Percentiles rank a stretch among this genome's conserved stretches.
These are phyloP conservation scores for Crucihimalaya himalaica DNA, from an alignment of 345 rosid species.

Conservation along the genomic window DNA sequence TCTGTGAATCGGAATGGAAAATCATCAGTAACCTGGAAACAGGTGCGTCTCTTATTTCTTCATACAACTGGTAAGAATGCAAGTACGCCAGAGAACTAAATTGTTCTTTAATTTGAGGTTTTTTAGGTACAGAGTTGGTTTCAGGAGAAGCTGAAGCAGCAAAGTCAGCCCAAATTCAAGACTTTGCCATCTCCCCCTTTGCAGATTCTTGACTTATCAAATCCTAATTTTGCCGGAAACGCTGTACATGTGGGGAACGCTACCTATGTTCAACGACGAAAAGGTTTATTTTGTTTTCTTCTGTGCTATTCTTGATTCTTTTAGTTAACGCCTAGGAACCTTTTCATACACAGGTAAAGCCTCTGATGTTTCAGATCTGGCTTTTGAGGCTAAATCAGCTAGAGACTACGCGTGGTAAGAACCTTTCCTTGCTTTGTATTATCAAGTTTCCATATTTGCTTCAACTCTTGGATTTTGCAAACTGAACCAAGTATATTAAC, in stretches of 20 bases:
- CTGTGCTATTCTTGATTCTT: slow-evolving; percentile 12
- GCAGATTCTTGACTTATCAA: slow-evolving; percentile 42
- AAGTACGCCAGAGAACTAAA: neutral
- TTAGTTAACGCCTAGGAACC: neutral
- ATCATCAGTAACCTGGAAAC: slow-evolving; percentile 62
- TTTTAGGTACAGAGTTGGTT: slow-evolving; percentile 74
- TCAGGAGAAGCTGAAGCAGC: slow-evolving; percentile 47
- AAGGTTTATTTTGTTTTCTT: slow-evolving; percentile 44
- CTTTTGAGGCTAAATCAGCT: slow-evolving; percentile 77
- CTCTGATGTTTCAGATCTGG: slow-evolving; percentile 57
- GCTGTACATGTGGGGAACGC: slow-evolving; percentile 13
- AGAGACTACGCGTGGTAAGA: slow-evolving; percentile 78
- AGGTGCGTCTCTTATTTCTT: slow-evolving; percentile 47
- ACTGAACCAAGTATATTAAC: neutral
- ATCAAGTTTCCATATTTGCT: neutral
- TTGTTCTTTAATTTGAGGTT: slow-evolving; percentile 10
- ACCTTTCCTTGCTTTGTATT: slow-evolving; percentile 20
- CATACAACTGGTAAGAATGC: neutral
- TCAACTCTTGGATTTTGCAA: slow-evolving; percentile 4
- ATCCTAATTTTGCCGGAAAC: slow-evolving; percentile 22
- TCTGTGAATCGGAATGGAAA: slow-evolving; percentile 54
- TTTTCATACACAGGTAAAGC: slow-evolving; percentile 31
- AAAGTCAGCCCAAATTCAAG: slow-evolving; percentile 19
- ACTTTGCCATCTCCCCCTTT: slow-evolving; percentile 39
- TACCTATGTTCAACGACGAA: slow-evolving; percentile 36